Conservation (phyloP, 768 basidiomycete genomes). For the Suillus discolor region DNA sequence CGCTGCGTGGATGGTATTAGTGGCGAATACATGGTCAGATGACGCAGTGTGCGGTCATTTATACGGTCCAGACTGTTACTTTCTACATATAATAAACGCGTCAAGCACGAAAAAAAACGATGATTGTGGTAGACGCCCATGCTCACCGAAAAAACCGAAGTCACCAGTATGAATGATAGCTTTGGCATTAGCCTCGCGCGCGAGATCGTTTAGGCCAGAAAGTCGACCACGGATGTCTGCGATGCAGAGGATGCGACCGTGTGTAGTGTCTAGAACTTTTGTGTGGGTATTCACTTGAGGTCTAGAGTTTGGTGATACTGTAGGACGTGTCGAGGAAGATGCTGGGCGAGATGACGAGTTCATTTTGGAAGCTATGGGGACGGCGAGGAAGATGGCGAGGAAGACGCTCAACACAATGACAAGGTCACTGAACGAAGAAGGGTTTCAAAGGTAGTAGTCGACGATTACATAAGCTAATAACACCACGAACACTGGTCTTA, state of each 20-base stretch:
- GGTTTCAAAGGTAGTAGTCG: not conserved
- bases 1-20: slow-evolving; percentile 86
- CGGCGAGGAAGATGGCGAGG: slow-evolving; percentile 22
- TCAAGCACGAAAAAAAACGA: slow-evolving; percentile 14
- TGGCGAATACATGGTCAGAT: slow-evolving; percentile 95
- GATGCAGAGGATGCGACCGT: slow-evolving; percentile 90
- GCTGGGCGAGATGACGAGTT: slow-evolving; percentile 59
- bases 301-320: slow-evolving; percentile 56
- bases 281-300: slow-evolving; percentile 70
- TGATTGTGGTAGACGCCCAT: slow-evolving; percentile 7
- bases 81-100: slow-evolving; percentile 48
- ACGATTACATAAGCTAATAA: slow-evolving; percentile 14
- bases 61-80: slow-evolving; percentile 82
- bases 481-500: not conserved
- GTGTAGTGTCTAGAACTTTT: slow-evolving; percentile 74
- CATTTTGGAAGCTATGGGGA: slow-evolving; percentile 41
- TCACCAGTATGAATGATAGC: slow-evolving; percentile 98
- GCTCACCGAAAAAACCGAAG: slow-evolving; percentile 95
- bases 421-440: slow-evolving; percentile 12
- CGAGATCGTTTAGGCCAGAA: slow-evolving; percentile 87
- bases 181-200: slow-evolving; percentile 83
- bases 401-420: slow-evolving; percentile 11
- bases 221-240: slow-evolving; percentile 92
- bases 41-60: slow-evolving; percentile 93
- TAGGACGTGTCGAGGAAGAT: slow-evolving; percentile 60